Base-by-base conservation (phyloP, 805 yeast species). In the Hanseniaspora guilliermondii region DNA sequence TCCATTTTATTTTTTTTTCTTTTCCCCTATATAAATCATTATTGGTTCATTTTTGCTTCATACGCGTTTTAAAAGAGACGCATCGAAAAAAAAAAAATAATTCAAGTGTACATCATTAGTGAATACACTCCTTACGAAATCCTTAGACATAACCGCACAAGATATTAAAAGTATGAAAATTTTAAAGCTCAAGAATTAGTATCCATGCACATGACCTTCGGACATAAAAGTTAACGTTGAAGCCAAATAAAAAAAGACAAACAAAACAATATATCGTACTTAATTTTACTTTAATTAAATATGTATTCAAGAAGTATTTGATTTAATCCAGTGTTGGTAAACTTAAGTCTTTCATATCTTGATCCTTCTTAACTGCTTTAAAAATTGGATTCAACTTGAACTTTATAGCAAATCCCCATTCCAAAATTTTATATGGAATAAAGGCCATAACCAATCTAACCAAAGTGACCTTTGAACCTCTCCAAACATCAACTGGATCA, bases 371-470 rank as follows among this genome's bases (percentile, higher is more conserved):
- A 16, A 73, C 58, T 4, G 62, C 64, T 6, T 56, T 59, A 59
- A 68, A 70, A 12, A 71, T 68, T 9, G 67, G 67, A 30, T 53
- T 57, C 35, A 76, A 60, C 49, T 68, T 69, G 60, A 77, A 76
- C 60, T 73, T 74, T 37, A 65, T 64, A 11, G 67, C 61, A 17
- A 79, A 63, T 0, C 61, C 63, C 49, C 57, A 59, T 57, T 76
- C 80, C n/a, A 73, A 58, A 14, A 79, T 36, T 60, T 72, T 73
- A 49, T 76, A 67, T 12, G 85, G 86, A 17, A 71, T 66, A 60
- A 68, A 67, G 14, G 57, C 57, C 37, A 68, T 60, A 3, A 72
- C 58, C 58, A 63, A 66, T 11, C 70, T 63, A 56, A 76, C 60
- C 3, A 73, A 45, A 1, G 62, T 58, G 4, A 81, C 76, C 64